phyloP scores from a whole-genome alignment of 2,329 filamentous ascomycete species.

The Colletotrichum sojae region DNA sequence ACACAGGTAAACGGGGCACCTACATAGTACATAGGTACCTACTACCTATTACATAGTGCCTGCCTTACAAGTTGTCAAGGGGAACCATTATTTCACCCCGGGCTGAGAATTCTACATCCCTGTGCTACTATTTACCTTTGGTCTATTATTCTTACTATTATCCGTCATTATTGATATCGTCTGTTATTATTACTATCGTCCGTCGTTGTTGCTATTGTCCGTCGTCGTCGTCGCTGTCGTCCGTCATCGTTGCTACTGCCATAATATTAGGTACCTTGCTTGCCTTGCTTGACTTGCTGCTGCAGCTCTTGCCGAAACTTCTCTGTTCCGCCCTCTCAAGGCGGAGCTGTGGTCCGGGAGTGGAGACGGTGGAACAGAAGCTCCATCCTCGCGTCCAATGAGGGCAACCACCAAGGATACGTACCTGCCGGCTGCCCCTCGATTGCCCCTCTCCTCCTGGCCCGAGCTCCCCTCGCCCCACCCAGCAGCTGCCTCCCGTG shows the following conservation, averaged over 20 bases:
- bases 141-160: no score
- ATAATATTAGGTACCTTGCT: no score
- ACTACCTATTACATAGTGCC: no score
- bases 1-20: background rate
- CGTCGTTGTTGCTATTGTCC: no score
- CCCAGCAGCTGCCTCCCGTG: background rate
- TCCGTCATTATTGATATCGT: no score
- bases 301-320: background rate
- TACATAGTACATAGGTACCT: background rate
- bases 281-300: background rate
- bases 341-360: conserved; percentile 35
- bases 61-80: no score
- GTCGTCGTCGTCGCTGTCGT: no score
- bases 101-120: no score
- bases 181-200: no score
- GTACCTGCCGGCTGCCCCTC: conserved; percentile 18
- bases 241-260: no score
- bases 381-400: background rate
- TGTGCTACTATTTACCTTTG: no score
- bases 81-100: no score
- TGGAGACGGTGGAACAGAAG: conserved; percentile 5
- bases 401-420: conserved; percentile 1
- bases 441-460: conserved; percentile 34
- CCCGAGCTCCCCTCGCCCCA: conserved; percentile 22
- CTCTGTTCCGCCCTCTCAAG: background rate